Base-by-base conservation (phyloP, 2,329 filamentous ascomycete genomes). In the Lasiodiplodia citricola region DNA sequence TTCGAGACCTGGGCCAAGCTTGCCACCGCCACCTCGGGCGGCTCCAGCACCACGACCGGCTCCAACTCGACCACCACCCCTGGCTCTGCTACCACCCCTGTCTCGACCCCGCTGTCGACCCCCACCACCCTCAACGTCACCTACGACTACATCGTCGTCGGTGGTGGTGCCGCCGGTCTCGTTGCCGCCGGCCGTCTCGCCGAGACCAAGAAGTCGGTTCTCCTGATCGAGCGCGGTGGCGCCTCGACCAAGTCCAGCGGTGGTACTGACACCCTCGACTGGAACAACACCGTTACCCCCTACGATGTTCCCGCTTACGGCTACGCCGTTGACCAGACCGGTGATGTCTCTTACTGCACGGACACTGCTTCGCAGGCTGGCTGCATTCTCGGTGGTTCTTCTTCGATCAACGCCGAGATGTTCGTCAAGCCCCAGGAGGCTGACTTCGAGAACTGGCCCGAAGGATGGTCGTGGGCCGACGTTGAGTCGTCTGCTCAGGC, bases 91-190 rank as follows among this genome's bases (percentile, higher is more conserved):
- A 41, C 38, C 74, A 63, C 66, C 28, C 58, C 66, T 3, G 35
- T 25, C 51, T 57, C 51, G 57, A 68, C 66, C 23, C 57, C 66
- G 11, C 66, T 68, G 18, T 7, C 66, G 50, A 51, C 66, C 6
- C 66, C 66, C 37, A 31, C 51, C 35, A 68, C 70, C 23, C 28
- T 64, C 35, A 80, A 80, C 73, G 68, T 70, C 1, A 80, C 79
- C 2, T 82, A 80, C 69, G 80, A 82, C 62, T 80, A 80, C 63
- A 82, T 82, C 21, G 76, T 82, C 11, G 79, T 78, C 1, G 80
- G 80, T 50, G 80, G 75, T 28, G 80, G 80, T 21, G 75, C 79
- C 14, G 75, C 78, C 4, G 80, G 80, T 28, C 73, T 81, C 68
- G 73, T 81, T 23, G 74, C 75, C 1, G 79, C 80, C 3, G 75